Base-by-base conservation (phyloP, 2,329 filamentous ascomycete species). In the Pseudogymnoascus sp. region DNA sequence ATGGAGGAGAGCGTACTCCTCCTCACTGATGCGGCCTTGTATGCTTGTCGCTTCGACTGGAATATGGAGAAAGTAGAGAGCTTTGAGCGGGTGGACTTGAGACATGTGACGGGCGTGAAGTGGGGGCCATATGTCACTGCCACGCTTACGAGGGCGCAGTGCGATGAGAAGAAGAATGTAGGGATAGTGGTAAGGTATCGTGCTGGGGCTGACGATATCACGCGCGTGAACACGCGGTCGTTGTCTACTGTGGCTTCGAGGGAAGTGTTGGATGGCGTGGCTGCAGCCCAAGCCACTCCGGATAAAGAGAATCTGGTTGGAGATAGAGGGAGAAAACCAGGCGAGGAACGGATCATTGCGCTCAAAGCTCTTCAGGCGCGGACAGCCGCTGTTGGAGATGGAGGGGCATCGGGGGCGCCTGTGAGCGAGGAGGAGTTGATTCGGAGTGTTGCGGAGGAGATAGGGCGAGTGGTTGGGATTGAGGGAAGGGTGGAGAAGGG, bases 21-120 rank as follows among this genome's bases (percentile, higher is more conserved):
- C 0, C 79, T 99, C 34, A 98, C 95, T 0, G 89, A 96, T 68
- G 81, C 83, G 0, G 93, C 92, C 0, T 75, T 98, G 2, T 98
- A 98, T 73, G 86, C 91, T 66, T 97, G 93, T 74, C 86, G 90
- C 13, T 93, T 98, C 70, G 92, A 98, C 75, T 98, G 93, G 92
- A 90, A 90, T 67, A 88, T 92, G 6, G 95, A 98, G 77, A 98
- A 98, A 74, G 90, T 99, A 1, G 88, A 89, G 11, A 92, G 90
- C 0, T 98, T 97, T 74, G 93, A 98, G 77, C 83, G 93, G 6
- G 86, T 97, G 13, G 87, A 90, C 65, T 81, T 98, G 6, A 81
- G 84, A 19, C 90, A 91, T 64, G 79, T 99, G 37, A 82, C 83
- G 1, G 81, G 83, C 23, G 85, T 99, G 69, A 87, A 87, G 72